These are phyloP conservation scores for Penicillium italicum DNA, from an alignment of 2,329 filamentous ascomycete species.

Conservation along the genomic window DNA sequence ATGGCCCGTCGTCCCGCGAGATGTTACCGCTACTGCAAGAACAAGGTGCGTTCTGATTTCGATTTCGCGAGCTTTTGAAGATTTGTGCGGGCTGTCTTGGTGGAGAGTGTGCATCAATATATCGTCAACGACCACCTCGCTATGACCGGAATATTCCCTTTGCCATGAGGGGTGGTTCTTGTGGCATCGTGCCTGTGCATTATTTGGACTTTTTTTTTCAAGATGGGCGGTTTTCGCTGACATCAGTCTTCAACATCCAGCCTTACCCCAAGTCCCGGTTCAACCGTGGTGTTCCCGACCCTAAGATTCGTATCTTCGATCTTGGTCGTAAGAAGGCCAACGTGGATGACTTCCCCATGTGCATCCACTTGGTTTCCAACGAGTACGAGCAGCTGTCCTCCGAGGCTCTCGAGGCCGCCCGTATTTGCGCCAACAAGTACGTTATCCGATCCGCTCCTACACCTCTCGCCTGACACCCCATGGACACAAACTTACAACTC, in stretches of 20 bases:
- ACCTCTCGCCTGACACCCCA: not conserved
- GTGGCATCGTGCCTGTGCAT: not conserved
- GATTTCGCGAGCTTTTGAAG: slow-evolving; percentile 16
- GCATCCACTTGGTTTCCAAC: slow-evolving; percentile 99
- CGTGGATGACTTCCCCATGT: slow-evolving; percentile 99
- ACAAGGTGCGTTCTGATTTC: slow-evolving; percentile 72
- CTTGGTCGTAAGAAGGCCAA: slow-evolving; percentile 96
- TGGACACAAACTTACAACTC: slow-evolving; percentile 10
- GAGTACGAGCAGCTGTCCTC: slow-evolving; percentile 99
- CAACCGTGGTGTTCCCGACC: slow-evolving; percentile 94
- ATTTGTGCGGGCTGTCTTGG: slow-evolving; percentile 30
- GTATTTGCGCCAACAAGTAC: slow-evolving; percentile 99
- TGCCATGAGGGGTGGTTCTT: not conserved
- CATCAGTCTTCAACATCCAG: slow-evolving; percentile 43
- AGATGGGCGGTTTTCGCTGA: slow-evolving; percentile 19
- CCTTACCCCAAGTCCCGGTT: slow-evolving; percentile 99
- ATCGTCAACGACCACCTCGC: slow-evolving; percentile 5
- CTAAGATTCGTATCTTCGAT: slow-evolving; percentile 94
- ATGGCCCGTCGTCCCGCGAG: slow-evolving; percentile 99
- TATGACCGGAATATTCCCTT: not conserved
- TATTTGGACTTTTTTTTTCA: slow-evolving; percentile 7
- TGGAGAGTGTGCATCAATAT: slow-evolving; percentile 22
- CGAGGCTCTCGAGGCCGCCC: slow-evolving; percentile 98
- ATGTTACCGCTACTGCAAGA: slow-evolving; percentile 99
- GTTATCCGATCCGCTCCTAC: slow-evolving; percentile 18